Evolutionary conservation across 1,284 basidiomycete species (phyloP).

Genomic region (Heterobasidion irregulare): DNA sequence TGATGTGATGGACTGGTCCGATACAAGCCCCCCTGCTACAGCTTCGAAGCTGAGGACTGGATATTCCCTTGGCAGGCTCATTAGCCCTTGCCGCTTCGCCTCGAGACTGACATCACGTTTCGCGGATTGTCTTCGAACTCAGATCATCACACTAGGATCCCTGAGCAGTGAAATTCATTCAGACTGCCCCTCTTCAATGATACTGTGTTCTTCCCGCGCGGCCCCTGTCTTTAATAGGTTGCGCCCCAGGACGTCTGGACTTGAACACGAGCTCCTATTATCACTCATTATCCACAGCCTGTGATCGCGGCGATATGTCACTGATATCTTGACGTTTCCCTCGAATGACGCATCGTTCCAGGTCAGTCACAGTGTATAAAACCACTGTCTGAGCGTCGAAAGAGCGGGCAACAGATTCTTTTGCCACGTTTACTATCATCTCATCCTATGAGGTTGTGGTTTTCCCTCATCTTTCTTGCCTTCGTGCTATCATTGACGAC

Average conservation of each 20-base stretch:
- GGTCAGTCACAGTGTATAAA: background rate
- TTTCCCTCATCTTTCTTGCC: background rate
- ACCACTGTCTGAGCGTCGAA: background rate
- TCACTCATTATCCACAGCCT: background rate
- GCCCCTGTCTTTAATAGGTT: too few relatives aligned
- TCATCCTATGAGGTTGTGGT: background rate
- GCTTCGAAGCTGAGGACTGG: too few relatives aligned
- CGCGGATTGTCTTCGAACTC: background rate
- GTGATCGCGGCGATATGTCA: background rate
- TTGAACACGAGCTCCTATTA: background rate
- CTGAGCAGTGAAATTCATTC: too few relatives aligned
- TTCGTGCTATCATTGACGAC: slow-evolving; percentile 15
- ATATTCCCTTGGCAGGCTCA: background rate
- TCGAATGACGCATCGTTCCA: background rate
- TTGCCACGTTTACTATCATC: background rate
- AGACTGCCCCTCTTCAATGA: too few relatives aligned
- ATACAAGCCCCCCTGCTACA: too few relatives aligned
- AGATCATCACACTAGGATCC: too few relatives aligned
- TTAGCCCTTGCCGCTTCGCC: background rate
- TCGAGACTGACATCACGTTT: background rate
- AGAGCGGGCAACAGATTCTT: background rate
- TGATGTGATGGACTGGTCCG: too few relatives aligned
- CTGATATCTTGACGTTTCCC: background rate
- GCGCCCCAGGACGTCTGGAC: too few relatives aligned
- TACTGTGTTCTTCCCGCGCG: too few relatives aligned